Percentiles rank a stretch among this genome's conserved stretches.
Conservation (phyloP, 805 yeast species). For the Candida koratica region DNA sequence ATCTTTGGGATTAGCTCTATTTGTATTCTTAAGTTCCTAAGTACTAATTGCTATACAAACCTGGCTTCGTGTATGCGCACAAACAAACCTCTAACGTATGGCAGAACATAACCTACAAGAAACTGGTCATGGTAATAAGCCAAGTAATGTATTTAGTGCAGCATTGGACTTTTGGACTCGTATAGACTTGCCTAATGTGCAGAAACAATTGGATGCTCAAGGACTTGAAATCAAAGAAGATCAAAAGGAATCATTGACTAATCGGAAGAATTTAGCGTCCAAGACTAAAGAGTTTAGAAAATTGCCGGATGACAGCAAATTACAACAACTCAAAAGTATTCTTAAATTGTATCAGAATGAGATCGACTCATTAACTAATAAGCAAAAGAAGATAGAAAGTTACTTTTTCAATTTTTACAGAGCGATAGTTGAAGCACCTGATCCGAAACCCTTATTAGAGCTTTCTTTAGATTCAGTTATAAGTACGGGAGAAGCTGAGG, state of each 20-base stretch:
- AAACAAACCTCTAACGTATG: background rate
- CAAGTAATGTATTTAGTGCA: constrained; percentile 37
- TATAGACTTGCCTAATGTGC: constrained; percentile 66
- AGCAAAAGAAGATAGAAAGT: constrained; percentile 70
- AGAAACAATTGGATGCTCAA: constrained; percentile 67
- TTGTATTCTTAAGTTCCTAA: no score
- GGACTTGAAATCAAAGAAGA: constrained; percentile 68
- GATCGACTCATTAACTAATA: constrained; percentile 74
- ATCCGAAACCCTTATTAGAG: constrained; percentile 79
- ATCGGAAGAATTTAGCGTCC: constrained; percentile 73
- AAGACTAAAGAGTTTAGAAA: constrained; percentile 85
- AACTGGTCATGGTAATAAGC: background rate
- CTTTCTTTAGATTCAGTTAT: constrained; percentile 62
- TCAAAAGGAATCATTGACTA: constrained; percentile 62
- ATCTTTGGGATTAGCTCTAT: no score
- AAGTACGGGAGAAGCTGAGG: constrained; percentile 49
- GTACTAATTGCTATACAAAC: no score
- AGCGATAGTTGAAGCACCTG: constrained; percentile 84
- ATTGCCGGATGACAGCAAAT: constrained; percentile 61
- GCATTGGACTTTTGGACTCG: constrained; percentile 75
- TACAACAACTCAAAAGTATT: constrained; percentile 60
- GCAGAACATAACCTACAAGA: constrained; percentile 1
- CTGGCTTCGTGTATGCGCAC: no score
- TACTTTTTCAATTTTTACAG: constrained; percentile 73
- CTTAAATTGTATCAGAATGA: constrained; percentile 81